A percentile compares a stretch with the other conserved stretches of the same genome.
phyloP scores from a whole-genome alignment of 1,284 basidiomycete species.

The Bjerkandera adusta region DNA sequence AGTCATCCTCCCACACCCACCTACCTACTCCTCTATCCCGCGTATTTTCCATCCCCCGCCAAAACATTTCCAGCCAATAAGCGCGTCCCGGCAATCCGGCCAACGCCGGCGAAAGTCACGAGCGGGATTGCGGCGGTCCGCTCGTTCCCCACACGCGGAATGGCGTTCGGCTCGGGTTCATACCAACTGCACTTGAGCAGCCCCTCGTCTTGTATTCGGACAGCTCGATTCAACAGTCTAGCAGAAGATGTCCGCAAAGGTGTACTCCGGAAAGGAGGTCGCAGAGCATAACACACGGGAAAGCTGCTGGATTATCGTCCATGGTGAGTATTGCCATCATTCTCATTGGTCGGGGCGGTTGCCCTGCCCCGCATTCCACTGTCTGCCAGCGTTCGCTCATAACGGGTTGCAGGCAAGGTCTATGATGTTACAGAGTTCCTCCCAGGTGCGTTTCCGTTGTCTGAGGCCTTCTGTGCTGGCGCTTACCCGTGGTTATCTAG shows the following conservation, averaged over 20 bases:
- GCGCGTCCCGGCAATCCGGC: no score
- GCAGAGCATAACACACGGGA: conserved; percentile 39
- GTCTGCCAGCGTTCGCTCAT: conserved; percentile 12
- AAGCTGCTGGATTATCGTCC: conserved; percentile 77
- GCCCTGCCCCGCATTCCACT: not conserved
- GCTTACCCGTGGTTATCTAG: conserved; percentile 23
- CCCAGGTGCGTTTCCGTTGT: conserved; percentile 35
- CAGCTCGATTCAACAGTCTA: not conserved
- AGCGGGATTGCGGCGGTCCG: no score
- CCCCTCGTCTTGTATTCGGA: not conserved
- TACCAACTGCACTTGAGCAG: no score
- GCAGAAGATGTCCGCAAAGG: conserved; percentile 9
- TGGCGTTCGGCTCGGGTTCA: no score
- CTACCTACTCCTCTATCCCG: not conserved
- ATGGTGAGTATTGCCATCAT: conserved; percentile 46
- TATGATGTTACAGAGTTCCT: conserved; percentile 75
- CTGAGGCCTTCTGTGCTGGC: not conserved
- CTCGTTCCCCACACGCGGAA: no score
- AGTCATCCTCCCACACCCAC: no score
- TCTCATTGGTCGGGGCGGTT: conserved; percentile 19
- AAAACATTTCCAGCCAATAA: not conserved
- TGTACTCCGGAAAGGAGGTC: conserved; percentile 29
- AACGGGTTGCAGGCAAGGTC: conserved; percentile 46
- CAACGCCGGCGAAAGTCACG: no score
- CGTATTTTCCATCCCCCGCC: not conserved